phyloP scores from a whole-genome alignment of 768 basidiomycete genomes.

The Rhizopogon rudus region DNA sequence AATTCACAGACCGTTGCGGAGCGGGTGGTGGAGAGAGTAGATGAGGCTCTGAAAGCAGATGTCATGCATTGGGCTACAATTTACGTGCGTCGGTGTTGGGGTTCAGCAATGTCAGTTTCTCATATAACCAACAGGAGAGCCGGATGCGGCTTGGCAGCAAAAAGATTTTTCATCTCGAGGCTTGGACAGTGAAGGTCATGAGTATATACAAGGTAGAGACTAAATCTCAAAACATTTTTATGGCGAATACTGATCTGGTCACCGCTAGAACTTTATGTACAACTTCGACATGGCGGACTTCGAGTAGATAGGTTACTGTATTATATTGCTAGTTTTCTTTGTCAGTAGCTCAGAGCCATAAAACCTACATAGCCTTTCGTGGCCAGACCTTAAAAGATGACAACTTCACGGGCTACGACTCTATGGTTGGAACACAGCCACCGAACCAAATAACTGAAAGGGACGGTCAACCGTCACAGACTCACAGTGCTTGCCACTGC shows the following conservation, averaged over 20 bases:
- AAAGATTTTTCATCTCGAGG: conserved; percentile 96
- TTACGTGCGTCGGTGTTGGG: conserved; percentile 54
- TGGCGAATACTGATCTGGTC: neutral
- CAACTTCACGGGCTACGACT: no score
- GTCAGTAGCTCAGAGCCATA: no score
- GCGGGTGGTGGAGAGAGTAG: conserved; percentile 79
- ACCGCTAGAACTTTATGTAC: conserved; percentile 25
- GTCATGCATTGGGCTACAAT: conserved; percentile 98
- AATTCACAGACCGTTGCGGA: conserved; percentile 79
- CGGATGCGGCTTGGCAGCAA: conserved; percentile 93
- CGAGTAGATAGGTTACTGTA: conserved; percentile 14
- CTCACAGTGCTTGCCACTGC: no score
- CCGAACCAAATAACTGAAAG: no score
- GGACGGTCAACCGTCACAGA: no score
- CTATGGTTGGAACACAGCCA: no score
- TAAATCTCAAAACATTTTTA: conserved; percentile 3
- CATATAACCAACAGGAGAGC: conserved; percentile 58
- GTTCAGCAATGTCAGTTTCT: neutral
- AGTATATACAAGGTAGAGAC: conserved; percentile 69
- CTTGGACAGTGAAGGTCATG: conserved; percentile 98
- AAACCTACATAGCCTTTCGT: no score
- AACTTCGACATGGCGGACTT: conserved; percentile 30
- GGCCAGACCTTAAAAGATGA: no score
- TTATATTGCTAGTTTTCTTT: neutral
- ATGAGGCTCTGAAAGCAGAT: conserved; percentile 86